Conservation (phyloP, 768 basidiomycete species). For the Trametes punicea region DNA sequence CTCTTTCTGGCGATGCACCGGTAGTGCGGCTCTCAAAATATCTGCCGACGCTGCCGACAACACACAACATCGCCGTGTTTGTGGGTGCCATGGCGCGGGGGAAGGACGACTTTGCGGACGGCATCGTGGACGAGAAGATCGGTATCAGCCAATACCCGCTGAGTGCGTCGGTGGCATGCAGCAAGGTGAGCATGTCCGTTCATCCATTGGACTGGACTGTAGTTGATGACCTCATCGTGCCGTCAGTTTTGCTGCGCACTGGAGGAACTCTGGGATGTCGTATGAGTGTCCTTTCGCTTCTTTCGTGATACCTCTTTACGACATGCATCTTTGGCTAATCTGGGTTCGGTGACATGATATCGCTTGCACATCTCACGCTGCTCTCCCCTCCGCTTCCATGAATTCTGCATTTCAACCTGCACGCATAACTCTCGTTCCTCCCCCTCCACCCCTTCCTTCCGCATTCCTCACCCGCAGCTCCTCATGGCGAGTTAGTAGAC, state of each 20-base stretch:
- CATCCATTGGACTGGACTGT: neutral
- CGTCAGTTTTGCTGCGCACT: conserved; percentile 82
- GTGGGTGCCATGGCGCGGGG: conserved; percentile 99
- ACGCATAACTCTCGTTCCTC: neutral
- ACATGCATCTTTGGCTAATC: neutral
- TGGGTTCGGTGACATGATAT: neutral
- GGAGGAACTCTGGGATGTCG: conserved; percentile 94
- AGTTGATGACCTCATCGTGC: neutral
- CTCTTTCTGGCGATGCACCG: conserved; percentile 88
- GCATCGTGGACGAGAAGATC: conserved; percentile 92
- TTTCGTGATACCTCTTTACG: neutral
- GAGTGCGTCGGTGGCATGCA: conserved; percentile 93
- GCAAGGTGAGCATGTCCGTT: conserved; percentile 64
- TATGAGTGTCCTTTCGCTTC: conserved; percentile 39
- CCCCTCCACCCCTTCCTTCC: neutral
- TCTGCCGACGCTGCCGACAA: conserved; percentile 79
- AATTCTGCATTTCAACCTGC: conserved; percentile 28
- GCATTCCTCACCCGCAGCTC: neutral
- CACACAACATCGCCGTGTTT: conserved; percentile 90
- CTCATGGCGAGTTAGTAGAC: too few species aligned
- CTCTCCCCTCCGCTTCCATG: conserved; percentile 1
- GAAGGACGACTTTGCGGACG: conserved; percentile 95
- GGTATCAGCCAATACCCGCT: conserved; percentile 92
- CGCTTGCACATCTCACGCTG: conserved; percentile 1
- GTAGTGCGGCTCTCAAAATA: conserved; percentile 79